Percentiles rank a stretch among this genome's conserved stretches.
Evolutionary conservation across 1,284 basidiomycete species (phyloP).

Genomic region (Ceratobasidium sp.): DNA sequence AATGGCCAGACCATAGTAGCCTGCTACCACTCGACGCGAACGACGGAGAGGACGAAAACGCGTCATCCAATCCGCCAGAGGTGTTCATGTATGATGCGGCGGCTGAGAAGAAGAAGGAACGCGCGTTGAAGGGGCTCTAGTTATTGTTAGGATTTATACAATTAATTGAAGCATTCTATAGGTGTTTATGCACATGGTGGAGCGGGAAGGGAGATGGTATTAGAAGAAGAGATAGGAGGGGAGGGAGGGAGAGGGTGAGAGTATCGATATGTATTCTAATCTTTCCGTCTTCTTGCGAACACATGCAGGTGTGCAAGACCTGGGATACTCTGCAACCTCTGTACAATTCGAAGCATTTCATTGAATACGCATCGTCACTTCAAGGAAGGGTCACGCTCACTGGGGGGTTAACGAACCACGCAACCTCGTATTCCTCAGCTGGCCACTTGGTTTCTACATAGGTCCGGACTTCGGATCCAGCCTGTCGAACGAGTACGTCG

Average conservation of each 20-base stretch:
- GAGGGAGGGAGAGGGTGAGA: not conserved
- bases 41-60: constrained; percentile 18
- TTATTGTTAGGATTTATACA: not conserved
- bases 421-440: constrained; percentile 81
- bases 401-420: constrained; percentile 88
- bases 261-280: constrained; percentile 37
- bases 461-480: constrained; percentile 66
- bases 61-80: constrained; percentile 60
- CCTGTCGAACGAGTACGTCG: constrained; percentile 61
- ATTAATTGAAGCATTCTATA: not conserved
- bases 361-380: constrained; percentile 1
- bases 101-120: constrained; percentile 76
- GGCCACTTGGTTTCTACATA: constrained; percentile 76
- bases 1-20: constrained; percentile 37
- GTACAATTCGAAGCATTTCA: constrained; percentile 35
- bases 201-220: not conserved
- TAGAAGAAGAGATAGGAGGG: too few species aligned
- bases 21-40: constrained; percentile 45
- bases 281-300: constrained; percentile 71
- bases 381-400: constrained; percentile 61
- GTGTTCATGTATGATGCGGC: constrained; percentile 86
- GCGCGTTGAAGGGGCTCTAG: constrained; percentile 22
- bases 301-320: constrained; percentile 85
- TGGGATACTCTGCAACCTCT: constrained; percentile 83
- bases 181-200: too few species aligned